Base-by-base conservation (phyloP, 2,329 filamentous ascomycete species). In the Nannizzia gypsea region DNA sequence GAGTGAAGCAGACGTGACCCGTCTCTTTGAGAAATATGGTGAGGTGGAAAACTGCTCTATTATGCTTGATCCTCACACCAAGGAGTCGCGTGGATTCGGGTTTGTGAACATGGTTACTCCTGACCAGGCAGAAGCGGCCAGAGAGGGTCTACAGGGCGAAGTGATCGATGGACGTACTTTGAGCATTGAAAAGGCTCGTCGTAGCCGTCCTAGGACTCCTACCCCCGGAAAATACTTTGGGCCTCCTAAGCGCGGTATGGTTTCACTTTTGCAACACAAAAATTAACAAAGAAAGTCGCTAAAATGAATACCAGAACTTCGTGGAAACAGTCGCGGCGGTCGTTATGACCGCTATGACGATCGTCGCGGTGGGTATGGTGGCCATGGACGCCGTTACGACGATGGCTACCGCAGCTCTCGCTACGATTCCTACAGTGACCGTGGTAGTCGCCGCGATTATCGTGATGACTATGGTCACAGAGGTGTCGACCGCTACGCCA, bases 41-140 rank as follows among this genome's bases (percentile, higher is more conserved):
- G 90, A 96, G 72, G 93, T 99, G 58, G 92, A 97, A 78, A 97
- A 95, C 78, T 97, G 92, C 80, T 95, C 96, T 75, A 99, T 99
- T 78, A 99, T 99, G 93, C 85, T 92, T 71, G 93, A 99, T 72
- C 93, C 93, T 63, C 93, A 99, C 76, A 95, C 89, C 70, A 95
- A 96, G 78, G 93, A 99, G 77, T 97, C 92, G 67, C 93, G 93
- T 76, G 93, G 93, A 66, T 99, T 99, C 67, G 93, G 93, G 60
- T 99, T 99, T 78, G 93, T 99, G 73, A 97, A 99, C 81, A 97
- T 99, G 92, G 85, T 90, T 63, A 95, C 90, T 61, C 84, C 89
- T 56, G 92, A 97, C 60, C 89, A 96, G 76, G 93, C 93, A 65
- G 93, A 99, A 75, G 91, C 93, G 67, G 93, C 93, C 67, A 96